Evolutionary conservation across 1,284 basidiomycete genomes (phyloP).

Genomic region (Marasmius fiardii): DNA sequence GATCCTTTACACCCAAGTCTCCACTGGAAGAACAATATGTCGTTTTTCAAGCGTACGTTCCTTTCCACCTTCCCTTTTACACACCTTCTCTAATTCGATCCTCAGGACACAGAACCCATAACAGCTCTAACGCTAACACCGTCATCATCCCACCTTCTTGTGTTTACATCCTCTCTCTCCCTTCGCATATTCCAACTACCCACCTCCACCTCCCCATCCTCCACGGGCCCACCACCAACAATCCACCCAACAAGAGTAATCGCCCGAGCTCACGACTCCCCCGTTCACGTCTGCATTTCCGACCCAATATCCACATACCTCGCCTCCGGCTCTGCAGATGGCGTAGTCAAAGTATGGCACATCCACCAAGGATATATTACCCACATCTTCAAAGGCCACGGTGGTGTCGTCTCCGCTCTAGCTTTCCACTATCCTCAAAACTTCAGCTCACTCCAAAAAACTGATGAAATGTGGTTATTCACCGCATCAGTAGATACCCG

Average conservation of each 20-base stretch:
- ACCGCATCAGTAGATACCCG: constrained; percentile 88
- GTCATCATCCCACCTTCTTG: constrained; percentile 53
- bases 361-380: constrained; percentile 86
- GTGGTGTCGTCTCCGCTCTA: constrained; percentile 90
- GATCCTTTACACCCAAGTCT: constrained; percentile 78
- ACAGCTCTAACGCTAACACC: constrained; percentile 67
- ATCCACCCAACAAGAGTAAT: constrained; percentile 71
- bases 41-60: constrained; percentile 77
- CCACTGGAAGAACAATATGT: constrained; percentile 72
- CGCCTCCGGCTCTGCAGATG: constrained; percentile 94
- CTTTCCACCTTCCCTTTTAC: constrained; percentile 6
- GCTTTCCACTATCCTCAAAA: constrained; percentile 75
- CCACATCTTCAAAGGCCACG: constrained; percentile 95
- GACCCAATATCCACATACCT: constrained; percentile 90
- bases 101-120: constrained; percentile 62
- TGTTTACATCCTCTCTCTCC: constrained; percentile 71
- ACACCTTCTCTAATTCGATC: constrained; percentile 9
- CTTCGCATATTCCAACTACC: constrained; percentile 68
- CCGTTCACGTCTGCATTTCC: constrained; percentile 83
- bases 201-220: constrained; percentile 34
- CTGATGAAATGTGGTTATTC: constrained; percentile 78
- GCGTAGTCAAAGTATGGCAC: constrained; percentile 97
- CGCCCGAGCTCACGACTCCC: constrained; percentile 85
- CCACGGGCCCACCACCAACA: constrained; percentile 42
- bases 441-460: constrained; percentile 40